Evolutionary conservation across 345 rosid genomes (phyloP).

Genomic region (Passiflora organensis): DNA sequence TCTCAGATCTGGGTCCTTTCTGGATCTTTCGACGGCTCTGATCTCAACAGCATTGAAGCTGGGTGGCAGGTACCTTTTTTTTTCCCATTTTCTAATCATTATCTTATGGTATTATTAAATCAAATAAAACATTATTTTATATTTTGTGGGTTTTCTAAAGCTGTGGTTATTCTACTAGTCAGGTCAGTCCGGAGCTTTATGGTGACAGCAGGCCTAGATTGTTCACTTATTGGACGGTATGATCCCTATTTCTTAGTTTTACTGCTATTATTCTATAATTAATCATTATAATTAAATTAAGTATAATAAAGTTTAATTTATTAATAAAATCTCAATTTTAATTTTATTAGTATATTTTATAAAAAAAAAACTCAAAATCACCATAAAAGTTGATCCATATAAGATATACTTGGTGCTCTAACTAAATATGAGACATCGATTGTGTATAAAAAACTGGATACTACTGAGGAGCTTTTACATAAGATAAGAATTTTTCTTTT

Average conservation of each 20-base stretch:
- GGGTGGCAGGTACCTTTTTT: conserved; percentile 31
- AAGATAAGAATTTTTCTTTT: too few relatives aligned
- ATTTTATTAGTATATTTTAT: too few relatives aligned
- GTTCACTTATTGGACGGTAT: conserved; percentile 34
- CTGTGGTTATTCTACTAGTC: conserved; percentile 65
- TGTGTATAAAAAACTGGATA: too few relatives aligned
- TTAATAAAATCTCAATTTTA: too few relatives aligned
- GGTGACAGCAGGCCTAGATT: conserved; percentile 35
- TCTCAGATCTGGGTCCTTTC: conserved; percentile 35
- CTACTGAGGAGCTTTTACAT: too few relatives aligned
- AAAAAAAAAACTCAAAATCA: too few relatives aligned
- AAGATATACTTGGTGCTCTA: too few relatives aligned
- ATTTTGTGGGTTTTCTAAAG: conserved; percentile 41
- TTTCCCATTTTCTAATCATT: background rate
- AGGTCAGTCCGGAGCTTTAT: conserved; percentile 42
- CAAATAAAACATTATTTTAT: background rate
- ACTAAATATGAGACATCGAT: too few relatives aligned
- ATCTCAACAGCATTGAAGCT: conserved; percentile 39
- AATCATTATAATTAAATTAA: too few relatives aligned
- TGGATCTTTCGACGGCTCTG: conserved; percentile 36
- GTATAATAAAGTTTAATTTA: too few relatives aligned
- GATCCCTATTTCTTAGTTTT: background rate
- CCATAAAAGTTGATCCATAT: too few relatives aligned
- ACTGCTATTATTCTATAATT: too few relatives aligned
- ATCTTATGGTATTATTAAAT: background rate